Base-by-base conservation (phyloP, 2,329 filamentous ascomycete species). In the Huntiella savannae region DNA sequence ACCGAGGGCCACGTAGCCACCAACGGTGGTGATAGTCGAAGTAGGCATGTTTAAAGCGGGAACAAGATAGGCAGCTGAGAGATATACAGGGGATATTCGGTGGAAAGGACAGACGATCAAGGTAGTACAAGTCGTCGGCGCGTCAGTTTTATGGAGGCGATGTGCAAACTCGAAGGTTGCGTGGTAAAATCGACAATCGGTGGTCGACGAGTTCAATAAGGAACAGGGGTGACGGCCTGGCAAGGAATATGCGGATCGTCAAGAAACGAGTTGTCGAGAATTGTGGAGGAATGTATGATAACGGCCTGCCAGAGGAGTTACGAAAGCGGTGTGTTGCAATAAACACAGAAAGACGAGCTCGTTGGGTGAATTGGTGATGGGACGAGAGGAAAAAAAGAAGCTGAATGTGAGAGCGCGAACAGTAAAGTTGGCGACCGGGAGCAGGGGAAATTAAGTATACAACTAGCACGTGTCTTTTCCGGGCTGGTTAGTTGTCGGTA, bases 1-100 rank as follows among this genome's bases (percentile, higher is more conserved):
- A 50, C 61, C 52, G 5, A 65, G 49, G 42, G 62, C 50, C 51
- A 57, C 59, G 49, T 65, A 65, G 43, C 58, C 60, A 46, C 56
- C 55, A 33, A 61, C 46, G 32, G 62, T 64, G 52, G 50, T 50
- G 36, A 40, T 42, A 33, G 45, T 45, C 8, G 50, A 53, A 32
- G 50, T 41, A 28, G 54, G 41, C 52, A 53, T 55, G 12, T n/a
- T 43, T 32, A 15, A 10, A 36, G 34, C 36, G 33, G 33, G 22
- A 43, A 17, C 17, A 19, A 43, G 32, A 28, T 10, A 28, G 22
- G 22, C 22, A 28, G 22, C 22, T 28, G 22, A 19, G 41, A 34
- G 4, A 19, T 13, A 19, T 8, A 41, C 19, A 41, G 22, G 39
- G 17, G 17, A 28, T 7, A 28, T 10, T 10, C 22, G 22, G 22